These are phyloP conservation scores for Cytospora schulzeri DNA, from an alignment of 2,329 filamentous ascomycete genomes.

Conservation along the genomic window DNA sequence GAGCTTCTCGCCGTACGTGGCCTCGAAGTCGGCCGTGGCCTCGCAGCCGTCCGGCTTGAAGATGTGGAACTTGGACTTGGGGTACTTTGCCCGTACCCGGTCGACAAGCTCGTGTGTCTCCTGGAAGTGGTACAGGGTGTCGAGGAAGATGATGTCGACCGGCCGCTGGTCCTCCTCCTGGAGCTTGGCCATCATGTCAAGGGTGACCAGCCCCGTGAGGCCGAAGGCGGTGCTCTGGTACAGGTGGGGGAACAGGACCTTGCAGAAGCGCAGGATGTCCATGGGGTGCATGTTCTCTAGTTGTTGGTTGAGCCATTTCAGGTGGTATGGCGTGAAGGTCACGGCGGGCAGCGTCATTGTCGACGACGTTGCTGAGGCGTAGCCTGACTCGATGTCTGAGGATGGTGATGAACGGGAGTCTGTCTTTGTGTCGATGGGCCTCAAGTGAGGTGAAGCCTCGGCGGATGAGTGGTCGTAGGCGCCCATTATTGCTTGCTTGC, in stretches of 20 bases:
- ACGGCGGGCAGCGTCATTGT: constrained; percentile 73
- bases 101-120: constrained; percentile 77
- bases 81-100: constrained; percentile 74
- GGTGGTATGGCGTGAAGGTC: constrained; percentile 82
- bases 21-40: constrained; percentile 75
- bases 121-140: constrained; percentile 80
- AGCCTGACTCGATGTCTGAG: constrained; percentile 73
- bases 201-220: constrained; percentile 75
- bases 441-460: constrained; percentile 41
- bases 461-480: constrained; percentile 37
- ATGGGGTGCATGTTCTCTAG: constrained; percentile 84
- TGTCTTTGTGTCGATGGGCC: constrained; percentile 42
- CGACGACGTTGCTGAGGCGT: constrained; percentile 66
- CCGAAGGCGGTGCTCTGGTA: constrained; percentile 87
- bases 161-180: constrained; percentile 60
- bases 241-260: constrained; percentile 84
- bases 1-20: constrained; percentile 76
- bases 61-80: constrained; percentile 78
- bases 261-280: constrained; percentile 91
- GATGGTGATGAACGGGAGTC: constrained; percentile 36
- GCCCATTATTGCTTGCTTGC: constrained; percentile 21
- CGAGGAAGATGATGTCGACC: constrained; percentile 76
- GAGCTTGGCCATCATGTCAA: constrained; percentile 84
- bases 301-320: constrained; percentile 88
- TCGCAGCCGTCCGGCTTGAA: constrained; percentile 82